Evolutionary conservation across 345 rosid genomes (phyloP), one percentile per base, ranked within the genome.

Genomic region (Dovyalis caffra): DNA sequence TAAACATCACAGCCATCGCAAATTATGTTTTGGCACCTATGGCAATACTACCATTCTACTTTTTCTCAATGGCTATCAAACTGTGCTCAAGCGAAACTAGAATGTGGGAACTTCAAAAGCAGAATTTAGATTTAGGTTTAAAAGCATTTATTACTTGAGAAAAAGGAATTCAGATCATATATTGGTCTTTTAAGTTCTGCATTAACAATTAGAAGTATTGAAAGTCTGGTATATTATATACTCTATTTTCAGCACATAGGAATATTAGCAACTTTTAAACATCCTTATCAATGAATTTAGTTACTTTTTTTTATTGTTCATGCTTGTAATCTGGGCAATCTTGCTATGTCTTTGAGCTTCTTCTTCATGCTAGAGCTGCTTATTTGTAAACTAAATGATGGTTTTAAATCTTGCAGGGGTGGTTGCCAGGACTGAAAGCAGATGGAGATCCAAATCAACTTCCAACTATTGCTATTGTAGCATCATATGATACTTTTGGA

Each of bases 401-500:
- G 63, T 74, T 74, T n/a, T 75, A 60, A 56, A 47, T 78, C 79
- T 43, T 74, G 62, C 83, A 95, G 99, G 98, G 99, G 75, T 95
- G 99, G 99, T 87, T 93, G 86, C 91, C 91, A 71, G 99, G 99
- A 68, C 73, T 81, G 79, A 95, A 91, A 87, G 81, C 88, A 45
- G 99, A 95, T 78, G 99, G 96, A 75, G 98, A 92, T 76, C 76
- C 88, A 57, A 93, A 83, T 81, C 97, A 90, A 76, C 94, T 95
- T 64, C 99, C 96, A 68, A 92, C 97, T 61, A 90, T 95, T 88
- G 97, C 99, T 77, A 83, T 92, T 66, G 96, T 95, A 58, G 98
- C 97, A 79, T 90, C 97, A 70, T 95, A 95, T 81, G 99, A 95
- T 86, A 88, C 99, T 10, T 91, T 95, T 75, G 99, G 98, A 72